A percentile compares a stretch with the other conserved stretches of the same genome.
Evolutionary conservation across 768 basidiomycete genomes (phyloP).

Genomic region (Rhizopogon sp.): DNA sequence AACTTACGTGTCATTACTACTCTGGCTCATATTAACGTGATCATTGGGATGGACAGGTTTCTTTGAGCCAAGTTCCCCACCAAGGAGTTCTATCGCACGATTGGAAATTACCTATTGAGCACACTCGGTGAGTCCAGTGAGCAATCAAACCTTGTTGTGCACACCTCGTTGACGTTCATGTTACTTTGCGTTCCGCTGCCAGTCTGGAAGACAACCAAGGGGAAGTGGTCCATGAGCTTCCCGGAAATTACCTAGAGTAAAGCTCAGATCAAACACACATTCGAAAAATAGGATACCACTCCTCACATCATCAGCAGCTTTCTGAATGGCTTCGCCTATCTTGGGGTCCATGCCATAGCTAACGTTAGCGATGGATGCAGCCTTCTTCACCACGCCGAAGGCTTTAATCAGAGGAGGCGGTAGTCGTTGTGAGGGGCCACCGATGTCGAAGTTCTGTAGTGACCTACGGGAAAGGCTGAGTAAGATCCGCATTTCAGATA

Average conservation of each 20-base stretch:
- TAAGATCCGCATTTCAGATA: not conserved
- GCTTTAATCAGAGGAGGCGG: conserved; percentile 96
- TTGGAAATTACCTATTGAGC: conserved; percentile 85
- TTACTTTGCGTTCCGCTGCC: conserved; percentile 99
- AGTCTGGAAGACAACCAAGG: conserved; percentile 98
- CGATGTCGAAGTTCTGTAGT: conserved; percentile 97
- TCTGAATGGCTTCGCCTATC: conserved; percentile 82
- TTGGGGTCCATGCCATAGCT: conserved; percentile 88
- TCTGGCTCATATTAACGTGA: conserved; percentile 99
- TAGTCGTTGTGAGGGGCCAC: conserved; percentile 88
- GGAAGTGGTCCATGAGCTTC: conserved; percentile 92
- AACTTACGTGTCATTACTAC: conserved; percentile 94
- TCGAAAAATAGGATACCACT: not conserved
- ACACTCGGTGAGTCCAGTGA: not conserved
- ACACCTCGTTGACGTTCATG: conserved; percentile 97
- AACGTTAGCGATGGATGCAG: conserved; percentile 87
- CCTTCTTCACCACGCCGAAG: conserved; percentile 96
- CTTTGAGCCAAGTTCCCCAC: conserved; percentile 93
- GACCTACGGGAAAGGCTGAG: conserved; percentile 46
- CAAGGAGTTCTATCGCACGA: conserved; percentile 94
- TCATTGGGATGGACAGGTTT: conserved; percentile 98
- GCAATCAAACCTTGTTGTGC: not conserved
- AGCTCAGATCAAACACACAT: not conserved
- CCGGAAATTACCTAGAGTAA: conserved; percentile 84
- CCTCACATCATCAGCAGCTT: conserved; percentile 89